Conservation (phyloP, 2,329 filamentous ascomycete species). For the Fusarium sarcochroum region DNA sequence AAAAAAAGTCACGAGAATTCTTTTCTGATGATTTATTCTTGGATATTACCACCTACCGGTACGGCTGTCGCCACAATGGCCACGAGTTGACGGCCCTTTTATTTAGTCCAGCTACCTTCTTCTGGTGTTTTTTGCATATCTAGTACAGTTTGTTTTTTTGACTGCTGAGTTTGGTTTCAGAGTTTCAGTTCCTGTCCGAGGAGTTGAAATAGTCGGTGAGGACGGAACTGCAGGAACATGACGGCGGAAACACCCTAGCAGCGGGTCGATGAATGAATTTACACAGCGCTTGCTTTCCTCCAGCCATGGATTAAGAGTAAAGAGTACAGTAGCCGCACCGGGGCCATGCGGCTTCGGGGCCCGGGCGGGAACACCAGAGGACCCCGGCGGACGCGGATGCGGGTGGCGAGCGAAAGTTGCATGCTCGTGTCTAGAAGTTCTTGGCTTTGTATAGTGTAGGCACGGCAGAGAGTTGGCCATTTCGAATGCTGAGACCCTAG, state of each 20-base stretch:
- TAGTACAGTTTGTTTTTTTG: slow-evolving; percentile 19
- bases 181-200: slow-evolving; percentile 29
- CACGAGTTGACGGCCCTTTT: slow-evolving; percentile 22
- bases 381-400: slow-evolving; percentile 29
- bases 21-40: slow-evolving; percentile 12
- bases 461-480: neutral
- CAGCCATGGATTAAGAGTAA: too few relatives aligned
- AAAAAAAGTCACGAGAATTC: slow-evolving; percentile 14
- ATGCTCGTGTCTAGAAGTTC: slow-evolving; percentile 15
- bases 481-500: slow-evolving; percentile 16
- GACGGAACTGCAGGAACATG: slow-evolving; percentile 47
- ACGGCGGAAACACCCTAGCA: slow-evolving; percentile 22
- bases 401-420: slow-evolving; percentile 34
- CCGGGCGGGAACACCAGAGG: slow-evolving; percentile 39
- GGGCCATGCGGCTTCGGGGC: slow-evolving; percentile 39
- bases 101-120: slow-evolving; percentile 16
- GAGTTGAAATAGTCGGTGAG: slow-evolving; percentile 46
- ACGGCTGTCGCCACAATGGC: slow-evolving; percentile 18
- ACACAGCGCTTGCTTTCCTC: too few relatives aligned
- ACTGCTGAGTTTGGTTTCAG: slow-evolving; percentile 9
- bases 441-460: slow-evolving; percentile 3
- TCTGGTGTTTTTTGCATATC: slow-evolving; percentile 27
- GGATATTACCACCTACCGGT: neutral
- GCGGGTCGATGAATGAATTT: slow-evolving; percentile 11
- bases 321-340: slow-evolving; percentile 13